Percentiles rank a stretch among this genome's conserved stretches.
phyloP scores from a whole-genome alignment of 345 rosid species.

The Populus pruinosa region DNA sequence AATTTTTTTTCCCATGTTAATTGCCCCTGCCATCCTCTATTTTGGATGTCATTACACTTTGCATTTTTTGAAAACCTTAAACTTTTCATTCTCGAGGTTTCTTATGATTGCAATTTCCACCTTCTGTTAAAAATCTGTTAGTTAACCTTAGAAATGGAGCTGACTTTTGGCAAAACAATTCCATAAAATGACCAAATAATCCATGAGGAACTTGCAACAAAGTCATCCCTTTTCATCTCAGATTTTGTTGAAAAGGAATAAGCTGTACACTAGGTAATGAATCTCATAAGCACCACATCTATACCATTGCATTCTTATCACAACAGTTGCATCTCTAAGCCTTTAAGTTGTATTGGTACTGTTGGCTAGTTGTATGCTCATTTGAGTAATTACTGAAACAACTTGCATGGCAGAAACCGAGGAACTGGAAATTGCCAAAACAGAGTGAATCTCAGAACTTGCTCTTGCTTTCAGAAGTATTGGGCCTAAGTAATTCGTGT shows the following conservation, averaged over 20 bases:
- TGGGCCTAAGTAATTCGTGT: constrained; percentile 18
- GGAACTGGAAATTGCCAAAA: constrained; percentile 54
- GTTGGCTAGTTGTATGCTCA: neutral
- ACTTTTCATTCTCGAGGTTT: no score
- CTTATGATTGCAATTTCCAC: no score
- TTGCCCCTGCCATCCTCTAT: no score
- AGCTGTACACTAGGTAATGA: neutral
- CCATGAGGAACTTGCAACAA: neutral
- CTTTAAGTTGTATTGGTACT: neutral
- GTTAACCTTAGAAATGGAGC: no score
- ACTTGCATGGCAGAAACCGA: constrained; percentile 20
- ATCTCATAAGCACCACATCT: neutral
- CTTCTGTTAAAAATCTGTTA: no score
- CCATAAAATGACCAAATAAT: no score
- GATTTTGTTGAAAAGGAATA: neutral
- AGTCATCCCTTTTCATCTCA: neutral
- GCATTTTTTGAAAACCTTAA: no score
- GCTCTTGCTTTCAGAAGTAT: constrained; percentile 40
- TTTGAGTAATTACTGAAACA: neutral
- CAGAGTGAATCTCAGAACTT: constrained; percentile 30
- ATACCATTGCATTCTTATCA: neutral
- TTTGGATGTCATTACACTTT: no score
- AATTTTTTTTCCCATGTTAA: no score
- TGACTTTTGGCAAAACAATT: no score
- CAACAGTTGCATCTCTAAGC: neutral